These are phyloP conservation scores for Trichoderma sp. DNA, from an alignment of 2,329 filamentous ascomycete species.

Conservation along the genomic window DNA sequence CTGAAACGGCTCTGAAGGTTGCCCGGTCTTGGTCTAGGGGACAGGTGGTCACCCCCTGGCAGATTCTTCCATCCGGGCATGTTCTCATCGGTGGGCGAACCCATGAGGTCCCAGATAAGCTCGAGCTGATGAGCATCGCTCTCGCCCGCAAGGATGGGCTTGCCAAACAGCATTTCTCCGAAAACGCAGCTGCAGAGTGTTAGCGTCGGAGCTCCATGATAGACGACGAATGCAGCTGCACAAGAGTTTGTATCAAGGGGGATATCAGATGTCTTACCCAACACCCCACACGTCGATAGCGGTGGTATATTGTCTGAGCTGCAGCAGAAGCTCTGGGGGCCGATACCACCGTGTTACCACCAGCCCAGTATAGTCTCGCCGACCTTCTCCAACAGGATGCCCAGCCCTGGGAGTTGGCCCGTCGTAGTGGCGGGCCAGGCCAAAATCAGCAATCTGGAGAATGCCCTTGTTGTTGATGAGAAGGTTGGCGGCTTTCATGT, in stretches of 20 bases:
- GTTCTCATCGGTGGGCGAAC: constrained; percentile 81
- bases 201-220: constrained; percentile 27
- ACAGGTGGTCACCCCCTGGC: constrained; percentile 77
- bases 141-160: constrained; percentile 87
- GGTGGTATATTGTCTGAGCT: constrained; percentile 89
- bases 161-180: constrained; percentile 93
- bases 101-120: constrained; percentile 90
- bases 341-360: constrained; percentile 98
- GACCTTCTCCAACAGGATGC: constrained; percentile 78
- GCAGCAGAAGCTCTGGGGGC: constrained; percentile 87
- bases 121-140: constrained; percentile 89
- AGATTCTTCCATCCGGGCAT: constrained; percentile 91
- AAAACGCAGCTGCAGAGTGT: constrained; percentile 80
- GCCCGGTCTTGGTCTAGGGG: constrained; percentile 61
- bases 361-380: constrained; percentile 90
- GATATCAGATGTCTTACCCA: constrained; percentile 60
- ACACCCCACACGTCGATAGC: constrained; percentile 99
- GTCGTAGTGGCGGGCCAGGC: constrained; percentile 89
- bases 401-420: constrained; percentile 77
- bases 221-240: background rate
- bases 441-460: constrained; percentile 96
- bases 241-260: background rate
- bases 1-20: constrained; percentile 75
- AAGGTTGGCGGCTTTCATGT: constrained; percentile 98
- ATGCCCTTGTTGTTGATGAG: constrained; percentile 93